phyloP scores from a whole-genome alignment of 768 basidiomycete genomes.

The Mycena vitilis region DNA sequence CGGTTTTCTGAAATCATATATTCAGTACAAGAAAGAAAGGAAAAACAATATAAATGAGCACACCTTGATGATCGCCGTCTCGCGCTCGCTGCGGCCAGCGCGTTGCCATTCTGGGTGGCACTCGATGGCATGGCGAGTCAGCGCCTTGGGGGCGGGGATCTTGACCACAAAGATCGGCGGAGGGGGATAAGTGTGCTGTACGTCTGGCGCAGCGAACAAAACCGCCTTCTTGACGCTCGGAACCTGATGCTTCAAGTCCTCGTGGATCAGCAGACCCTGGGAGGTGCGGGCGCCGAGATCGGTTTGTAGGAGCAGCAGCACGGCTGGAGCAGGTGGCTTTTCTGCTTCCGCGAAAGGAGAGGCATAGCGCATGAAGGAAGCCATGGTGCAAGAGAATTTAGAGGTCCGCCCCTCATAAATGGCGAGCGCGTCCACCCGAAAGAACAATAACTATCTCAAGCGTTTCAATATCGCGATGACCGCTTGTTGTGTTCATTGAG shows the following conservation, averaged over 20 bases:
- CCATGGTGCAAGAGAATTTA: constrained; percentile 25
- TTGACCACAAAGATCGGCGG: constrained; percentile 7
- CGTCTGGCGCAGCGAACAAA: background rate
- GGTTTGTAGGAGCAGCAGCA: constrained; percentile 26
- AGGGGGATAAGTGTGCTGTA: constrained; percentile 26
- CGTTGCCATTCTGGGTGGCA: background rate
- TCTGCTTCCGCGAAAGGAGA: constrained; percentile 30
- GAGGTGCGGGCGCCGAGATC: constrained; percentile 20
- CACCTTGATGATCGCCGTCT: constrained; percentile 24
- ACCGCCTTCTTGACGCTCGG: constrained; percentile 17
- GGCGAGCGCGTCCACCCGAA: background rate
- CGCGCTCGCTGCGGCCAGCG: background rate
- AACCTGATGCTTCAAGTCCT: constrained; percentile 19
- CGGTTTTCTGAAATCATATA: constrained; percentile 14
- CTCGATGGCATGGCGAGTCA: constrained; percentile 12
- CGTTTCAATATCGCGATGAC: constrained; percentile 17
- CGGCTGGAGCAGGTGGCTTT: constrained; percentile 25
- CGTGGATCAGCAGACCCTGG: constrained; percentile 26
- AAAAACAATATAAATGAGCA: constrained; percentile 6
- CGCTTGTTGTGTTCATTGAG: too few relatives aligned
- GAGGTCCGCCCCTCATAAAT: too few relatives aligned
- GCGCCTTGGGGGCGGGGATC: constrained; percentile 2
- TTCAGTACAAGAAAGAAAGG: constrained; percentile 20
- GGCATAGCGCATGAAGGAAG: constrained; percentile 6
- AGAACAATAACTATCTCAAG: constrained; percentile 2